A percentile compares a stretch with the other conserved stretches of the same genome.
Evolutionary conservation across 192 early-diverging fungal species (phyloP).

Genomic region (Diversispora epigaea): DNA sequence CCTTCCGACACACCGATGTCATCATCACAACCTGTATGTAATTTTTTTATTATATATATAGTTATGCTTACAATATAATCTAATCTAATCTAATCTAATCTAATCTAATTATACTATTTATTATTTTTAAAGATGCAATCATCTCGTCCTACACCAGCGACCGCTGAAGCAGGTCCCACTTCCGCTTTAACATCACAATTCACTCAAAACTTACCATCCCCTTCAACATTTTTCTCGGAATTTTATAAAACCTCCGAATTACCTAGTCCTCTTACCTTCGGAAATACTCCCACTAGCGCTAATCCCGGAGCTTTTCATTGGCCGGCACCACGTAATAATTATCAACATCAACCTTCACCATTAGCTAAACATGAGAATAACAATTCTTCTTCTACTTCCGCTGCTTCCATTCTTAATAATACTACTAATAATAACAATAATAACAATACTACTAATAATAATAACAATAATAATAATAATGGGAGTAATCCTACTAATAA

Average conservation of each 20-base stretch:
- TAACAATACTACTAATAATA: too few relatives aligned
- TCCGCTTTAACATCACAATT: constrained; percentile 69
- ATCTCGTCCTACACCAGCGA: constrained; percentile 26
- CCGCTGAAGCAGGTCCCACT: constrained; percentile 60
- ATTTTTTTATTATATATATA: background rate
- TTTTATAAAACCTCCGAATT: constrained; percentile 71
- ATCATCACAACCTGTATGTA: constrained; percentile 7
- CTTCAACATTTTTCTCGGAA: constrained; percentile 73
- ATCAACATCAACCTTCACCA: constrained; percentile 52
- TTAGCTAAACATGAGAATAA: constrained; percentile 43
- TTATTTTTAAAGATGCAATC: constrained; percentile 3
- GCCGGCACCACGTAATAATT: constrained; percentile 48
- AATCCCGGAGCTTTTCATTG: constrained; percentile 67
- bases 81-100: background rate
- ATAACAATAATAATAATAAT: too few relatives aligned
- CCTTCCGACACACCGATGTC: constrained; percentile 9
- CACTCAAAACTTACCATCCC: constrained; percentile 71
- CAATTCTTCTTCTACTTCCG: background rate
- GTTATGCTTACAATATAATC: too few relatives aligned
- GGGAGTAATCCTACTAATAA: too few relatives aligned
- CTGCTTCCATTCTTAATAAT: too few relatives aligned
- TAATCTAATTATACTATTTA: background rate
- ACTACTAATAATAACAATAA: too few relatives aligned
- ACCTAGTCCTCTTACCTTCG: constrained; percentile 77
- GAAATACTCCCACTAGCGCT: constrained; percentile 67